Conservation (phyloP, 2,329 filamentous ascomycete genomes). For the Penicillium sp. region DNA sequence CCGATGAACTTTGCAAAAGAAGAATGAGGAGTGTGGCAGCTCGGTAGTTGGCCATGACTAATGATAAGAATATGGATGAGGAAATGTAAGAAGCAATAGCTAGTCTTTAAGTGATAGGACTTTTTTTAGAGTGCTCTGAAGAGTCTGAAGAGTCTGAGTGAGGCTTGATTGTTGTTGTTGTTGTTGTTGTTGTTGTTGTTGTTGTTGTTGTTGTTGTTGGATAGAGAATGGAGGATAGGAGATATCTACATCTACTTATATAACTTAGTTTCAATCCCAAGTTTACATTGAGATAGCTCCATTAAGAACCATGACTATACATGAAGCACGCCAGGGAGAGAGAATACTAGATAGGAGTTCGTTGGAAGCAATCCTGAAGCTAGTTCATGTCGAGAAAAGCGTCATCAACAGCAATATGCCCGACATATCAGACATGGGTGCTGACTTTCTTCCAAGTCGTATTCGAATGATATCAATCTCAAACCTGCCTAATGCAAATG, state of each 20-base stretch:
- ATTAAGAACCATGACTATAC: not conserved
- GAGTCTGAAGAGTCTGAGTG: not conserved
- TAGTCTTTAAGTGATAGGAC: not conserved
- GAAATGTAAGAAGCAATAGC: not conserved
- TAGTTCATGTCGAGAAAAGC: not conserved
- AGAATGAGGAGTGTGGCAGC: not conserved
- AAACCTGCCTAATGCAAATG: not conserved
- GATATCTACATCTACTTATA: not conserved
- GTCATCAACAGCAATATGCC: not conserved
- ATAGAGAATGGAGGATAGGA: not conserved
- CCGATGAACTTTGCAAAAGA: conserved; percentile 3
- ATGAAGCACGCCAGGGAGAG: not conserved
- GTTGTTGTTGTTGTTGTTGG: not conserved
- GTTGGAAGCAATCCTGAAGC: not conserved
- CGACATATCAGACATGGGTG: not conserved
- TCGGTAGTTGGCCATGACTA: conserved; percentile 2
- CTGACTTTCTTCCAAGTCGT: not conserved
- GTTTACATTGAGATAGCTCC: not conserved
- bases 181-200: not conserved
- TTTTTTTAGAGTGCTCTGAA: not conserved
- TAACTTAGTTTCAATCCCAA: not conserved
- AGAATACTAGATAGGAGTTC: not conserved
- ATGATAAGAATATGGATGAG: not conserved
- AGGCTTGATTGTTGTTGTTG: not conserved
- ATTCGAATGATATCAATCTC: not conserved